Conservation (phyloP, 257 asterid species). For the Capsicum chinense region DNA sequence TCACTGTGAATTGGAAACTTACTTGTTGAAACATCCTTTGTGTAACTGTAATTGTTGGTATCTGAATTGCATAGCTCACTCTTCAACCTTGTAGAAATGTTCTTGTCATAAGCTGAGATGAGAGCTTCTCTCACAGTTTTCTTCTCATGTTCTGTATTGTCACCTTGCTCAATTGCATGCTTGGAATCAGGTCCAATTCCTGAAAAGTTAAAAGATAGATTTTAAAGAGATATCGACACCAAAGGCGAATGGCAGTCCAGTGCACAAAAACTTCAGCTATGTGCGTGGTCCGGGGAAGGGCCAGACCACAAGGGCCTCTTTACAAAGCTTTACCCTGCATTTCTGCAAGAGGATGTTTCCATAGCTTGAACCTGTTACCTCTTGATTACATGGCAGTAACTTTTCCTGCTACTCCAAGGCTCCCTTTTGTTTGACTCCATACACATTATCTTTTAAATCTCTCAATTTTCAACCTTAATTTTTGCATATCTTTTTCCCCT, state of each 20-base stretch:
- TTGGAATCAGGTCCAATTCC: constrained; percentile 85
- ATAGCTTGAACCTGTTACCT: too few relatives aligned
- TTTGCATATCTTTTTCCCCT: not conserved
- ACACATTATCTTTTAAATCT: not conserved
- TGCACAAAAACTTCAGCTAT: too few relatives aligned
- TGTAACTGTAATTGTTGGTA: constrained; percentile 51
- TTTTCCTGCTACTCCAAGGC: too few relatives aligned
- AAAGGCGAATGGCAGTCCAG: too few relatives aligned
- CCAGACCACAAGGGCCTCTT: too few relatives aligned
- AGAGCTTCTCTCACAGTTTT: constrained; percentile 69
- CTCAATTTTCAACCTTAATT: not conserved
- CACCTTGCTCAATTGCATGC: constrained; percentile 49
- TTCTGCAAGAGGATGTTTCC: too few relatives aligned
- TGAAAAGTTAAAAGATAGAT: constrained; percentile 39
- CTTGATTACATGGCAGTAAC: too few relatives aligned
- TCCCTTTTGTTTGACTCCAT: not conserved
- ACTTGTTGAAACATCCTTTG: constrained; percentile 63
- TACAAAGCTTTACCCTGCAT: too few relatives aligned
- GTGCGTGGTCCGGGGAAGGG: too few relatives aligned
- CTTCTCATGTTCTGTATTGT: constrained; percentile 60
- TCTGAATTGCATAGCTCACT: constrained; percentile 75
- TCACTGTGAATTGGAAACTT: constrained; percentile 38
- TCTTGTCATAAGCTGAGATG: constrained; percentile 77
- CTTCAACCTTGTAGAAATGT: constrained; percentile 78
- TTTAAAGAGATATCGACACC: not conserved